Evolutionary conservation across 176 grass and related monocot genomes (phyloP).

Genomic region (Rhynchospora breviuscula): DNA sequence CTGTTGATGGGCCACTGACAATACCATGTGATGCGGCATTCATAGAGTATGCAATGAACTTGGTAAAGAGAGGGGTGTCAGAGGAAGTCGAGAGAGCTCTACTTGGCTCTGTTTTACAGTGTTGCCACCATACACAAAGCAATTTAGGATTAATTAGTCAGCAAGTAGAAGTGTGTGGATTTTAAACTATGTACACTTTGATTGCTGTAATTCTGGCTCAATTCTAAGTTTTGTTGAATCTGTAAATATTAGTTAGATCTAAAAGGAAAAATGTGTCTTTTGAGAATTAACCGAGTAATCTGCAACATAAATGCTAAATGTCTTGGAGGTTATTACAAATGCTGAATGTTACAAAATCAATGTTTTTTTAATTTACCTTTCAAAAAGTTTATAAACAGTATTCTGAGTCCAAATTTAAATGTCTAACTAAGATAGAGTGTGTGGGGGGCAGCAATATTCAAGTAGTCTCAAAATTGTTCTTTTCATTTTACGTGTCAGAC

Average conservation of each 20-base stretch:
- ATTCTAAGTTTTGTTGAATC: not conserved
- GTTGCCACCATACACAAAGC: conserved; percentile 18
- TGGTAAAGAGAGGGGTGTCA: conserved; percentile 42
- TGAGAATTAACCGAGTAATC: not conserved
- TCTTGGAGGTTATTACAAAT: too few relatives aligned
- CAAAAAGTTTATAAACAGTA: too few relatives aligned
- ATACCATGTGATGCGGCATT: conserved; percentile 38
- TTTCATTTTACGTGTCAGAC: too few relatives aligned
- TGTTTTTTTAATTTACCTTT: too few relatives aligned
- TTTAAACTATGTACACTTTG: not conserved
- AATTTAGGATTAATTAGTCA: not conserved
- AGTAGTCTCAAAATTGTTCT: too few relatives aligned
- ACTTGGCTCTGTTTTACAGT: conserved; percentile 40
- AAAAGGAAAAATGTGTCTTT: not conserved
- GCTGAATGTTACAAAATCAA: too few relatives aligned
- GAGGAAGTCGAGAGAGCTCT: conserved; percentile 52
- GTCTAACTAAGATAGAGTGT: too few relatives aligned
- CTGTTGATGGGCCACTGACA: conserved; percentile 28
- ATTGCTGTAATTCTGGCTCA: not conserved
- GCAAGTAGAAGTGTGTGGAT: conserved; percentile 24
- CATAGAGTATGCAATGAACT: conserved; percentile 54
- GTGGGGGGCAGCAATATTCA: too few relatives aligned
- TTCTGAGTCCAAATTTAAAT: too few relatives aligned
- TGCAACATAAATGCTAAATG: not conserved
- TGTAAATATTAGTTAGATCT: not conserved